Evolutionary conservation across 805 yeast species (phyloP), one percentile per base, ranked within the genome.

Genomic region (Candida khao-thaluensis): DNA sequence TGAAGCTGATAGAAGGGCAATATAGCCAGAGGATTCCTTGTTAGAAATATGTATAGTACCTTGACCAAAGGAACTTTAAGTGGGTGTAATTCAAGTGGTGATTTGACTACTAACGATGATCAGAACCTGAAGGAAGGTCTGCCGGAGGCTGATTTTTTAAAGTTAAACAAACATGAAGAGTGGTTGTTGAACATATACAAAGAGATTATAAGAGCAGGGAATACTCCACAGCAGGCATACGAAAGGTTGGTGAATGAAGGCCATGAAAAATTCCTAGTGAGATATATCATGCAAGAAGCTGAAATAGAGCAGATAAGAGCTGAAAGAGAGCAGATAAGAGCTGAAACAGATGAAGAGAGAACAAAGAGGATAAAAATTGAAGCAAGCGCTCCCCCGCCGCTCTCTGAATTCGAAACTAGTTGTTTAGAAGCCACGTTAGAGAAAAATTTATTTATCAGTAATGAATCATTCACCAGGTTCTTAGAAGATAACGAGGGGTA

Each of bases 381-480:
- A 12, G 29, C 5, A 26, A 6, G 5, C 17, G 10, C 7, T 14
- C 17, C 16, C 29, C 29, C 17, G n/a, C 17, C 5, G 5, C 17
- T n/a, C 29, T 12, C 29, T 12, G 29, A 26, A 12, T 12, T 26
- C 8, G 29, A 26, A 26, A 12, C 14, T 26, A n/a, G 29, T 26
- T 14, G 16, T 26, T 26, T 26, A 14, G 17, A 26, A 12, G 29
- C 17, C 17, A 12, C 17, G 5, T 26, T 26, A 14, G 29, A 10
- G 16, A 16, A 16, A 26, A 5, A 14, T 26, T 26, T 26, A 26
- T 26, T 26, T 26, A 4, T 26, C 29, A 5, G 9, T 26, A 14
- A 26, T 26, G 29, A 26, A 26, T 26, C 29, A 26, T 26, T 26
- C 29, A 14, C 29, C 29, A n/a, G 29, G 29, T 26, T 26, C n/a